Evolutionary conservation across 106 monocot species (phyloP).

Genomic region (Phalaenopsis equestris): DNA sequence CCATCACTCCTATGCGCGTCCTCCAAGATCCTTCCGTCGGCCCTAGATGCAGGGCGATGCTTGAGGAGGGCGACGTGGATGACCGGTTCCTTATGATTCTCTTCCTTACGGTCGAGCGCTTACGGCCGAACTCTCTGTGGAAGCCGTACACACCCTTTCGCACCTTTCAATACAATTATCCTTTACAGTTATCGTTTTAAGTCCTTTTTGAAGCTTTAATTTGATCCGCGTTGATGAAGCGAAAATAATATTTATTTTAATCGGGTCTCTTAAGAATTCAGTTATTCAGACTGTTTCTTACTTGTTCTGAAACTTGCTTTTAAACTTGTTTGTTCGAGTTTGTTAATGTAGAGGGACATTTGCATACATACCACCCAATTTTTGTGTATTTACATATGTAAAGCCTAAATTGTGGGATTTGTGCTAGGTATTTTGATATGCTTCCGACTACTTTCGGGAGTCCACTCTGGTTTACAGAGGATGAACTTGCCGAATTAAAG

Average conservation of each 20-base stretch:
- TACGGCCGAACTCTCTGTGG: constrained; percentile 66
- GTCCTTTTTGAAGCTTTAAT: neutral
- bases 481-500: constrained; percentile 75
- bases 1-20: constrained; percentile 92
- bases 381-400: too few species aligned
- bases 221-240: neutral
- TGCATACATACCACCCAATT: too few species aligned
- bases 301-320: neutral
- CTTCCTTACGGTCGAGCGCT: constrained; percentile 75
- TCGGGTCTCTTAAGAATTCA: neutral
- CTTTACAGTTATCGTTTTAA: neutral
- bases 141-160: constrained; percentile 45
- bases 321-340: neutral
- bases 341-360: neutral
- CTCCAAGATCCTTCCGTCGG: constrained; percentile 74
- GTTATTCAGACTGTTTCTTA: neutral
- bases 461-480: constrained; percentile 86
- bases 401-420: neutral
- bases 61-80: constrained; percentile 69
- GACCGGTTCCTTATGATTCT: constrained; percentile 81
- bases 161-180: neutral
- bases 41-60: constrained; percentile 51
- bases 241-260: neutral
- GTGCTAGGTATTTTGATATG: constrained; percentile 73
- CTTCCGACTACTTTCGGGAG: constrained; percentile 74